Evolutionary conservation across 352 stramenopile genomes (phyloP).

Genomic region (Pseudoperonospora humuli): DNA sequence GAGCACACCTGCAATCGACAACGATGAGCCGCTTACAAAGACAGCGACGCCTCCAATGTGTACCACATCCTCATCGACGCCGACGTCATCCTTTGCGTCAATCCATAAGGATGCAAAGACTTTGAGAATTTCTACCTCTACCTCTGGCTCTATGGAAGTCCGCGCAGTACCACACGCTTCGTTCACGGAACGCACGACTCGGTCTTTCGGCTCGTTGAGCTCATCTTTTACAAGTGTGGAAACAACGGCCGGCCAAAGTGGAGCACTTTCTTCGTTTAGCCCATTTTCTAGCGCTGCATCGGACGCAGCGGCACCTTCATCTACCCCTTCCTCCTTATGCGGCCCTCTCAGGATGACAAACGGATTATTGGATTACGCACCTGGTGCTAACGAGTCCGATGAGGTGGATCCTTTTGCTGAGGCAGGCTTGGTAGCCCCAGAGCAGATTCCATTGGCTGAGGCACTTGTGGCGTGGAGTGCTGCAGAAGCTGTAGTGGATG

Average conservation of each 20-base stretch:
- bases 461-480: constrained; percentile 22
- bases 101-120: constrained; percentile 16
- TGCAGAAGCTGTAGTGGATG: neutral
- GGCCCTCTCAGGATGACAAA: constrained; percentile 25
- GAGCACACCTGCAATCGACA: constrained; percentile 16
- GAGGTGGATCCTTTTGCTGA: constrained; percentile 25
- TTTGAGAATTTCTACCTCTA: constrained; percentile 1
- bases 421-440: constrained; percentile 18
- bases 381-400: constrained; percentile 10
- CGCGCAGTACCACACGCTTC: constrained; percentile 4
- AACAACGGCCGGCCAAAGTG: neutral
- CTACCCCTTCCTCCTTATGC: constrained; percentile 22
- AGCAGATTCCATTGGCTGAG: constrained; percentile 20
- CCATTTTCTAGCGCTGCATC: constrained; percentile 11
- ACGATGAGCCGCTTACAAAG: constrained; percentile 29
- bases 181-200: constrained; percentile 16
- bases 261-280: constrained; percentile 4
- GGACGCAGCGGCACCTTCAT: constrained; percentile 12
- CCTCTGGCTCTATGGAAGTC: neutral
- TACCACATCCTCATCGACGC: constrained; percentile 16
- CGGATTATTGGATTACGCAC: constrained; percentile 11
- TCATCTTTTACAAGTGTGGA: constrained; percentile 22
- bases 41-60: constrained; percentile 6
- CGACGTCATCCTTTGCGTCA: constrained; percentile 28
- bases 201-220: constrained; percentile 21